phyloP scores from a whole-genome alignment of 495 filamentous ascomycete genomes.

The Venustampulla echinocandica region DNA sequence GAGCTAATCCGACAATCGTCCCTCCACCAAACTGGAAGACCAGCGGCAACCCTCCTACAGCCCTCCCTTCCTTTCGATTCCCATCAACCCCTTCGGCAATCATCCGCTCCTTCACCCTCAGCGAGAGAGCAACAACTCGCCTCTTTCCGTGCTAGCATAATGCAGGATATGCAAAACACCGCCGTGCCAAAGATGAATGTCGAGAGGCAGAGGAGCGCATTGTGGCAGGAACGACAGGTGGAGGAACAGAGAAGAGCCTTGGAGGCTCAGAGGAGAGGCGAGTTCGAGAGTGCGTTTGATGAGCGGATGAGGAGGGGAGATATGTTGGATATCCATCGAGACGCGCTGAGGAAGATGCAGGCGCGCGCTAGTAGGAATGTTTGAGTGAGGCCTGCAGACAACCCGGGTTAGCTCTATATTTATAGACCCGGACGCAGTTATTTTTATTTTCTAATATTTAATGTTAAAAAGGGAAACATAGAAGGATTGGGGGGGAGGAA shows the following conservation, averaged over 20 bases:
- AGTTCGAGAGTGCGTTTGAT: conserved; percentile 50
- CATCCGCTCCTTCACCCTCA: conserved; percentile 29
- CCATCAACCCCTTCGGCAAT: conserved; percentile 46
- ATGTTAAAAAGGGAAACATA: neutral
- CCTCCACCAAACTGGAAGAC: conserved; percentile 15
- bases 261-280: conserved; percentile 35
- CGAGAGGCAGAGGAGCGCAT: conserved; percentile 34
- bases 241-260: conserved; percentile 36
- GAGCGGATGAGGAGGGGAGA: conserved; percentile 67
- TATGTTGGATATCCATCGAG: conserved; percentile 68
- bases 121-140: conserved; percentile 56
- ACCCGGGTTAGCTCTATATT: neutral
- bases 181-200: conserved; percentile 28
- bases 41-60: conserved; percentile 18
- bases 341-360: conserved; percentile 80
- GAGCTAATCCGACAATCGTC: conserved; percentile 41
- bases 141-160: conserved; percentile 66
- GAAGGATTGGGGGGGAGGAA: too few relatives aligned
- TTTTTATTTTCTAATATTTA: conserved; percentile 11
- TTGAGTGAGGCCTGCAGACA: neutral
- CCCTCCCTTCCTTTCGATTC: conserved; percentile 39
- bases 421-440: too few relatives aligned
- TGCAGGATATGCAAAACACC: conserved; percentile 44
- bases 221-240: conserved; percentile 38
- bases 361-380: conserved; percentile 48